phyloP scores from a whole-genome alignment of 768 basidiomycete genomes.

The Candolleomyces efflorescens region DNA sequence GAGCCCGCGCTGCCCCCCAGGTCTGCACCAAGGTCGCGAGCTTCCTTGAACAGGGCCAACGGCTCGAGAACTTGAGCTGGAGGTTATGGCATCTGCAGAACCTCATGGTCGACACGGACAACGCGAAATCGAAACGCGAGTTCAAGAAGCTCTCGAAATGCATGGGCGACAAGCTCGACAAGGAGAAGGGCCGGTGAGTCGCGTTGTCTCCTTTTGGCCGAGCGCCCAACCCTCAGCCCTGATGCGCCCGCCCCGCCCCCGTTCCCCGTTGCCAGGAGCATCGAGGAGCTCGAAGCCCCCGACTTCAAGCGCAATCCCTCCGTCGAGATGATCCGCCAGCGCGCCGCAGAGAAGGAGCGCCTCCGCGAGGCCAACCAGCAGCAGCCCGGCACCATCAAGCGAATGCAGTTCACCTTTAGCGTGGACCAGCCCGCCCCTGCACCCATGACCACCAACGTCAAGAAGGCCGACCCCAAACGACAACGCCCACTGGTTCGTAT shows the following conservation, averaged over 20 bases:
- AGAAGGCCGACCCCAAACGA: slow-evolving; percentile 36
- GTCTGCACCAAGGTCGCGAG: slow-evolving; percentile 89
- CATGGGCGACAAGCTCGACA: slow-evolving; percentile 91
- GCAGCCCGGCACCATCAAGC: slow-evolving; percentile 69
- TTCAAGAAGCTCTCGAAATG: slow-evolving; percentile 85
- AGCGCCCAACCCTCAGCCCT: slow-evolving; percentile 30
- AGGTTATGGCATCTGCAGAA: slow-evolving; percentile 91
- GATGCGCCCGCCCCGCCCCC: slow-evolving; percentile 14
- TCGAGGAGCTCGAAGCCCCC: slow-evolving; percentile 81
- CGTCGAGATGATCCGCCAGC: slow-evolving; percentile 74
- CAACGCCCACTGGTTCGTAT: not conserved
- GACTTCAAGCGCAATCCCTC: slow-evolving; percentile 79
- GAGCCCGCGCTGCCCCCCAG: slow-evolving; percentile 35
- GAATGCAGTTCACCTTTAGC: slow-evolving; percentile 90
- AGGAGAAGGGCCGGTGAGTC: slow-evolving; percentile 84
- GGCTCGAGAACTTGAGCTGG: slow-evolving; percentile 91
- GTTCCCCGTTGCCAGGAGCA: slow-evolving; percentile 52
- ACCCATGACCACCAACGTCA: slow-evolving; percentile 42
- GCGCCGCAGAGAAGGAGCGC: slow-evolving; percentile 79
- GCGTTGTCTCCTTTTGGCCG: not conserved
- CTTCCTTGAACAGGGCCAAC: slow-evolving; percentile 86
- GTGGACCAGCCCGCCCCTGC: slow-evolving; percentile 62
- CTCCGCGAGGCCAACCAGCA: slow-evolving; percentile 61
- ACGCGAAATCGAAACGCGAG: slow-evolving; percentile 83
- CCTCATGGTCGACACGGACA: slow-evolving; percentile 88